These are phyloP conservation scores for Pythium scleroteichum DNA, from an alignment of 352 stramenopile genomes.

Conservation along the genomic window DNA sequence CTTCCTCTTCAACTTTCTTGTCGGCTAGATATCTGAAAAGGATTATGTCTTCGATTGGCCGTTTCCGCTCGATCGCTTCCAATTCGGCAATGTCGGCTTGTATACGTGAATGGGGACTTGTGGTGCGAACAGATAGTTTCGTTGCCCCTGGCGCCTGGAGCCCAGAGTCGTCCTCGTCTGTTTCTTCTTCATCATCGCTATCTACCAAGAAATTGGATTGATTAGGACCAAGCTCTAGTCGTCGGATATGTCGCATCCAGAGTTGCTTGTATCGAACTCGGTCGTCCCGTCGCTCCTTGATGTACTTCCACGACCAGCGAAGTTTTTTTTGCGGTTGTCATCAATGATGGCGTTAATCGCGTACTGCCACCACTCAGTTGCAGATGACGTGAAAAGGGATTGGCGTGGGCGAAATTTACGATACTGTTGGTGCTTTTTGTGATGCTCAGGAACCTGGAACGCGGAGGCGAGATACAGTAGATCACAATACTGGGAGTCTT, in stretches of 20 bases:
- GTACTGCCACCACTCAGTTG: slow-evolving; percentile 81
- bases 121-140: slow-evolving; percentile 9
- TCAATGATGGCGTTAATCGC: slow-evolving; percentile 64
- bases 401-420: slow-evolving; percentile 59
- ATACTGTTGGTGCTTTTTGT: slow-evolving; percentile 80
- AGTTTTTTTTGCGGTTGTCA: slow-evolving; percentile 58
- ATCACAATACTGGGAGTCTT: slow-evolving; percentile 89
- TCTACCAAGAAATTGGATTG: slow-evolving; percentile 46
- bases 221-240: slow-evolving; percentile 32
- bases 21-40: slow-evolving; percentile 86
- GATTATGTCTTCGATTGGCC: slow-evolving; percentile 78
- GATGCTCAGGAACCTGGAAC: slow-evolving; percentile 71
- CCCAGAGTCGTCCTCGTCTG: slow-evolving; percentile 26
- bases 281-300: slow-evolving; percentile 81
- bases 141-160: neutral
- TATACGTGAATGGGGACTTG: slow-evolving; percentile 16
- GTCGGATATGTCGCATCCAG: slow-evolving; percentile 48
- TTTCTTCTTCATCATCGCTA: slow-evolving; percentile 65
- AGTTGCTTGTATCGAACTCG: slow-evolving; percentile 67
- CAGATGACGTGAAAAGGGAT: slow-evolving; percentile 49
- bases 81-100: slow-evolving; percentile 29
- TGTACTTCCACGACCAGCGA: slow-evolving; percentile 81
- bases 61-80: slow-evolving; percentile 73
- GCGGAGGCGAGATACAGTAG: slow-evolving; percentile 75
- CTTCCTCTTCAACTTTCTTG: slow-evolving; percentile 37